These are phyloP conservation scores for Cyberlindnera galapagoensis DNA, from an alignment of 805 yeast species.

Conservation along the genomic window DNA sequence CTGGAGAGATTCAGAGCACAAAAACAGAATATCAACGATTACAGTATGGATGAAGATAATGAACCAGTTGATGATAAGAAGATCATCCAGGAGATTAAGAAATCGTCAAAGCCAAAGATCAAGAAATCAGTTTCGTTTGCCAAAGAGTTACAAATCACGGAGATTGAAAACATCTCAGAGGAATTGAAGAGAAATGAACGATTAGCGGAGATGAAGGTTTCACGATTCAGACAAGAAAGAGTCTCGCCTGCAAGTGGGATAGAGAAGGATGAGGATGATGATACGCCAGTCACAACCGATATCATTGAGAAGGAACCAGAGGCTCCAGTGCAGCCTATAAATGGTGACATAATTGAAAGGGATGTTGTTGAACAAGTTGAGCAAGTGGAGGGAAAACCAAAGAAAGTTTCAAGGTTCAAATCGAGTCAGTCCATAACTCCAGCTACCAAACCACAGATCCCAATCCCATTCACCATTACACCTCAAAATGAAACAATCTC, in stretches of 20 bases:
- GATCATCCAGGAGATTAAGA: background rate
- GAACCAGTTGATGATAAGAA: slow-evolving; percentile 10
- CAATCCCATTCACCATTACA: too few relatives aligned
- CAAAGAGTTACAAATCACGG: slow-evolving; percentile 45
- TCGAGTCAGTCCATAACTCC: background rate
- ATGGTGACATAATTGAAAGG: slow-evolving; percentile 6
- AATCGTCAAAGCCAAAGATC: background rate
- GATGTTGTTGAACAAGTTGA: slow-evolving; percentile 8
- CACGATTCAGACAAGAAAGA: slow-evolving; percentile 17
- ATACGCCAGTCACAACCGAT: background rate
- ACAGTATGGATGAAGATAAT: slow-evolving; percentile 11
- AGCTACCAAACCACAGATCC: too few relatives aligned
- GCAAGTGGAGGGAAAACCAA: slow-evolving; percentile 6
- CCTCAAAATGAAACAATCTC: too few relatives aligned
- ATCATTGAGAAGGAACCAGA: slow-evolving; percentile 4
- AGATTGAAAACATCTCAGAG: slow-evolving; percentile 51
- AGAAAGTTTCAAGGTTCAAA: slow-evolving; percentile 1
- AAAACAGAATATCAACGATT: slow-evolving; percentile 12
- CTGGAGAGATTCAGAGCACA: slow-evolving; percentile 16
- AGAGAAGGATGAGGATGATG: slow-evolving; percentile 2
- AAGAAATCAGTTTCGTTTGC: slow-evolving; percentile 52
- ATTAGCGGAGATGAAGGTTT: slow-evolving; percentile 8
- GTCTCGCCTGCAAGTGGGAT: too few relatives aligned
- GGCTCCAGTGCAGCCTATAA: background rate
- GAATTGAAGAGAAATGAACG: slow-evolving; percentile 31